These are phyloP conservation scores for Pichia terricola DNA, from an alignment of 1,139 yeast species.

Conservation along the genomic window DNA sequence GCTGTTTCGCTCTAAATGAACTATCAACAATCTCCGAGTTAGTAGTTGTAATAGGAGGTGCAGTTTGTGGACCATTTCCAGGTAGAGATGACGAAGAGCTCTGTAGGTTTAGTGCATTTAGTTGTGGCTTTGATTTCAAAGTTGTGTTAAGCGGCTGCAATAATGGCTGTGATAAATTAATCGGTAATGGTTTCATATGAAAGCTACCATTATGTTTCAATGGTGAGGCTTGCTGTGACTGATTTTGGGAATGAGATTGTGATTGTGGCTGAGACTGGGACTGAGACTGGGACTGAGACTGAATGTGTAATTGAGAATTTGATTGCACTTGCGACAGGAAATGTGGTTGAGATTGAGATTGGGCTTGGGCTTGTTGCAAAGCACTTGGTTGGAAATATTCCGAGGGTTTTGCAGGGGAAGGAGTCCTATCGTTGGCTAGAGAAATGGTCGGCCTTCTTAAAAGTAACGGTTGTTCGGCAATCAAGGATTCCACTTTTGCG, in stretches of 20 bases:
- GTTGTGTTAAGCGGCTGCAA: constrained; percentile 47
- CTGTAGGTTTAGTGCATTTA: neutral
- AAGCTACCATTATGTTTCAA: constrained; percentile 27
- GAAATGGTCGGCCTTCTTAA: constrained; percentile 16
- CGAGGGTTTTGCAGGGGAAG: constrained; percentile 17
- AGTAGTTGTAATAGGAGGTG: constrained; percentile 14
- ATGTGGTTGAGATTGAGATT: too few relatives aligned
- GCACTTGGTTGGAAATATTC: too few relatives aligned
- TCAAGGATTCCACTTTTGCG: constrained; percentile 5
- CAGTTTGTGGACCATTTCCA: constrained; percentile 20
- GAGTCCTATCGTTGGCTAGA: constrained; percentile 16
- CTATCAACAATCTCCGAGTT: constrained; percentile 10
- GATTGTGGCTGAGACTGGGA: neutral
- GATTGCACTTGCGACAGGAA: neutral
- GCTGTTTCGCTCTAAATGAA: constrained; percentile 19
- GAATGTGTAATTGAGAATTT: neutral
- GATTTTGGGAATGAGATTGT: neutral
- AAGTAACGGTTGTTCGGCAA: constrained; percentile 9
- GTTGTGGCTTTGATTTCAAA: constrained; percentile 25
- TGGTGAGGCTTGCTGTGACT: constrained; percentile 12
- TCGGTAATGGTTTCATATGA: constrained; percentile 47
- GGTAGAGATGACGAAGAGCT: constrained; percentile 2
- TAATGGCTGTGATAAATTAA: constrained; percentile 32
- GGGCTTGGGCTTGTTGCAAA: too few relatives aligned
- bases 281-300: neutral